Conservation (phyloP, 176 grass and related monocot genomes). For the Eragrostis curvula region DNA sequence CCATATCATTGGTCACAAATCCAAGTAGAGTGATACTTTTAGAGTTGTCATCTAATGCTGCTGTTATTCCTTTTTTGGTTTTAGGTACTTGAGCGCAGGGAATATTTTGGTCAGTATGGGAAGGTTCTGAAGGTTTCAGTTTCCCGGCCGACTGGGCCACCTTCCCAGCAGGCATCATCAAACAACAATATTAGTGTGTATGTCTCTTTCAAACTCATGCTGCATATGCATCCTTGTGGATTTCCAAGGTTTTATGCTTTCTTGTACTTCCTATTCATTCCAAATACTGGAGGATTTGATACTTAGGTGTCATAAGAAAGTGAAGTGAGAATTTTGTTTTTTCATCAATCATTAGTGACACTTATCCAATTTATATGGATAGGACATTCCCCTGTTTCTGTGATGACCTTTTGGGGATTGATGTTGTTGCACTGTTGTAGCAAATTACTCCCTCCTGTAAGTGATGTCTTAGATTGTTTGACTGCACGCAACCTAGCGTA, state of each 20-base stretch:
- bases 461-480: no score
- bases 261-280: slow-evolving; percentile 9
- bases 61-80: slow-evolving; percentile 12
- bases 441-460: neutral
- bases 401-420: neutral
- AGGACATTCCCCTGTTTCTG: neutral
- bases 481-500: no score
- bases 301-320: slow-evolving; percentile 11
- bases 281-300: neutral
- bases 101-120: slow-evolving; percentile 99
- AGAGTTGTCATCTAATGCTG: neutral
- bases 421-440: neutral
- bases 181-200: slow-evolving; percentile 91
- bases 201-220: slow-evolving; percentile 37
- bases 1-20: slow-evolving; percentile 23
- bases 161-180: slow-evolving; percentile 77
- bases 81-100: slow-evolving; percentile 88
- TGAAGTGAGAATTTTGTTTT: neutral
- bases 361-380: slow-evolving; percentile 7
- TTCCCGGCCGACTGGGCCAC: slow-evolving; percentile 65
- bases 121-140: slow-evolving; percentile 97
- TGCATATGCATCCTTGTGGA: neutral
- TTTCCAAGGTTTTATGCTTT: neutral
- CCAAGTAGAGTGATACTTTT: neutral
- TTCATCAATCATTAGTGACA: neutral